phyloP scores from a whole-genome alignment of 2,329 filamentous ascomycete species.

The Cytospora mali region DNA sequence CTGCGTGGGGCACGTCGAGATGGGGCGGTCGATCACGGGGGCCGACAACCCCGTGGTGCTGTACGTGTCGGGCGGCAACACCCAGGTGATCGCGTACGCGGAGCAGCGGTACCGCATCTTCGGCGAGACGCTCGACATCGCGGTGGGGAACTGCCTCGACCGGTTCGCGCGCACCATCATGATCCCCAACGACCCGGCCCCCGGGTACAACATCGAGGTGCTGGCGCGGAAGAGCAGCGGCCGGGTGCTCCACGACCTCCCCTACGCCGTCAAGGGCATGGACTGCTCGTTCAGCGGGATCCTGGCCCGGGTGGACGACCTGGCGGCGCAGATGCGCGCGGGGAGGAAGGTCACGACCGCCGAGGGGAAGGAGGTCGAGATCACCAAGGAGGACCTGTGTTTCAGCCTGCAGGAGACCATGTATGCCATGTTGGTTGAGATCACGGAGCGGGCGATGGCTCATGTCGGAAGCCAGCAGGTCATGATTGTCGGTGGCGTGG shows the following conservation, averaged over 20 bases:
- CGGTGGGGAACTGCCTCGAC: slow-evolving; percentile 96
- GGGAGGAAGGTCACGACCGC: slow-evolving; percentile 45
- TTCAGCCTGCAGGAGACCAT: slow-evolving; percentile 95
- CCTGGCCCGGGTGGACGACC: slow-evolving; percentile 76
- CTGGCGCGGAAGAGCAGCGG: slow-evolving; percentile 71
- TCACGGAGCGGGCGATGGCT: slow-evolving; percentile 97
- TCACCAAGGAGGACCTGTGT: slow-evolving; percentile 84
- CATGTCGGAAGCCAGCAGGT: slow-evolving; percentile 92
- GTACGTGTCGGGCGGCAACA: slow-evolving; percentile 78
- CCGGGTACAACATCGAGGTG: slow-evolving; percentile 97
- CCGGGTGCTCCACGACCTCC: slow-evolving; percentile 76
- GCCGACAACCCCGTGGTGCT: slow-evolving; percentile 90
- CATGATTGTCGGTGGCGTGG: slow-evolving; percentile 92
- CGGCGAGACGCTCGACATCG: slow-evolving; percentile 95
- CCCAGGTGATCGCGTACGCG: slow-evolving; percentile 52
- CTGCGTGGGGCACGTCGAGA: slow-evolving; percentile 98
- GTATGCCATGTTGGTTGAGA: slow-evolving; percentile 96
- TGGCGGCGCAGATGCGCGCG: slow-evolving; percentile 68
- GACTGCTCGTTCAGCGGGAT: slow-evolving; percentile 96
- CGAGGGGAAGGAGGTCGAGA: slow-evolving; percentile 48
- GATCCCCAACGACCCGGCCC: slow-evolving; percentile 94
- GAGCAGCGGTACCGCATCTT: slow-evolving; percentile 96
- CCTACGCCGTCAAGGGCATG: slow-evolving; percentile 98
- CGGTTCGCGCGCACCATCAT: slow-evolving; percentile 88
- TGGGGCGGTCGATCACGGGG: slow-evolving; percentile 91